These are phyloP conservation scores for Sporothrix dimorphospora DNA, from an alignment of 2,329 filamentous ascomycete species.

Conservation along the genomic window DNA sequence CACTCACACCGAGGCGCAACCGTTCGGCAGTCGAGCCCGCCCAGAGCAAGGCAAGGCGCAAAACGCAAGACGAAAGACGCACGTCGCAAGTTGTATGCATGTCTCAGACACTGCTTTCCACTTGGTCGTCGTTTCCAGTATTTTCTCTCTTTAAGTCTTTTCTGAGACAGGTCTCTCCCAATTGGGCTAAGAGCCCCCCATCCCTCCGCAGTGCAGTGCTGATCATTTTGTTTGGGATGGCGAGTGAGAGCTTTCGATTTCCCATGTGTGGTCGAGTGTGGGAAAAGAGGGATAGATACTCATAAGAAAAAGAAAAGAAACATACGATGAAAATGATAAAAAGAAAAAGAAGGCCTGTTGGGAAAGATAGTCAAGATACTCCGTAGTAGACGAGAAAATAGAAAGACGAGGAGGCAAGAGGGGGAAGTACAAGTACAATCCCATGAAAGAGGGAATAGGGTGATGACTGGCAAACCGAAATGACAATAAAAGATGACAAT, in stretches of 20 bases:
- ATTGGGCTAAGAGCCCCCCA: slow-evolving; percentile 5
- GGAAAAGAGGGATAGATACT: not conserved
- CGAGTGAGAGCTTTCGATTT: not conserved
- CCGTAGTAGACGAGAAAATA: not conserved
- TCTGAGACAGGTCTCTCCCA: not conserved
- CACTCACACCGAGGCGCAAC: not conserved
- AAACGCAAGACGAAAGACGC: not conserved
- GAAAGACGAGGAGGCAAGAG: not conserved
- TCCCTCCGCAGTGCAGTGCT: slow-evolving; percentile 10
- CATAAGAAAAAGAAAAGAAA: not conserved
- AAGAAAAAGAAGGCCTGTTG: not conserved
- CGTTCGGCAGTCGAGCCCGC: not conserved
- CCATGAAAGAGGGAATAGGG: no score
- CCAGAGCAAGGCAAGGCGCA: not conserved
- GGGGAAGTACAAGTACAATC: no score
- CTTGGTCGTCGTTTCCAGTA: not conserved
- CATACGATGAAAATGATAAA: not conserved
- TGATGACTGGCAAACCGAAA: not conserved
- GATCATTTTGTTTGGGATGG: slow-evolving; percentile 2
- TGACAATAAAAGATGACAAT: not conserved
- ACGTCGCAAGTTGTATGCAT: slow-evolving; percentile 17
- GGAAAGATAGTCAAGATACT: not conserved
- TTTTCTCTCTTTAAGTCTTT: not conserved
- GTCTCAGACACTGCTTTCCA: slow-evolving; percentile 6
- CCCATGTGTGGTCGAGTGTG: no score